Conservation (phyloP, 108 stramenopile species). For the Halocafeteria seosinensis region DNA sequence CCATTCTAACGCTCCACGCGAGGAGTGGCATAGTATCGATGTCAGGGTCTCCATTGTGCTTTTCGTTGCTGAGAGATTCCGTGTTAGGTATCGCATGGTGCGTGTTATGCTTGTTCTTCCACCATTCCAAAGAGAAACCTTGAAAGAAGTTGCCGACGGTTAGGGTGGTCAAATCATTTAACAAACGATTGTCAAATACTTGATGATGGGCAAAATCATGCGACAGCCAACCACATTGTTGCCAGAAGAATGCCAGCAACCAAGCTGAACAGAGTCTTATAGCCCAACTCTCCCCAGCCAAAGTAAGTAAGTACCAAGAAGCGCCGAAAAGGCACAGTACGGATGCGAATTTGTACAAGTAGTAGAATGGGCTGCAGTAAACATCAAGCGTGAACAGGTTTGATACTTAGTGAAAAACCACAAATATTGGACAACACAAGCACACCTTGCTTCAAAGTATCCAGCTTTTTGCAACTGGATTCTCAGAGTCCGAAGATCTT, state of each 20-base stretch:
- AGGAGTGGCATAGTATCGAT: constrained; percentile 97
- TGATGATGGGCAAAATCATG: constrained; percentile 96
- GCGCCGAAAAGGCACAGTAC: constrained; percentile 62
- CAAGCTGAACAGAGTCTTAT: too few species aligned
- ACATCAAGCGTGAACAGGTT: too few species aligned
- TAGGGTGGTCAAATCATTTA: constrained; percentile 70
- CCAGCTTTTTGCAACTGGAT: constrained; percentile 73
- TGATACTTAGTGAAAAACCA: too few species aligned
- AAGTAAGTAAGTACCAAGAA: too few species aligned
- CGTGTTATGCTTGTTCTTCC: constrained; percentile 71
- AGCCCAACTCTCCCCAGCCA: too few species aligned
- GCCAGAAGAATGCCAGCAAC: constrained; percentile 83
- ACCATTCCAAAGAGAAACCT: constrained; percentile 41
- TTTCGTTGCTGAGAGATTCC: constrained; percentile 46
- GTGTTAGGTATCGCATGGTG: constrained; percentile 96
- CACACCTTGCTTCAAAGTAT: constrained; percentile 57
- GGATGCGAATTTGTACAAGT: constrained; percentile 70
- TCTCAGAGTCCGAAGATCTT: constrained; percentile 76
- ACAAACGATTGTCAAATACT: constrained; percentile 70
- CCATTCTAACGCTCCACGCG: constrained; percentile 68
- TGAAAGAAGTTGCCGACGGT: constrained; percentile 88
- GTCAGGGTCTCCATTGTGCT: constrained; percentile 29
- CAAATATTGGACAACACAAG: too few species aligned
- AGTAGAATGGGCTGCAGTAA: constrained; percentile 20
- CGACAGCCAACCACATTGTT: constrained; percentile 97